Base-by-base conservation (phyloP, 805 yeast genomes). In the Kodamaea laetipori region DNA sequence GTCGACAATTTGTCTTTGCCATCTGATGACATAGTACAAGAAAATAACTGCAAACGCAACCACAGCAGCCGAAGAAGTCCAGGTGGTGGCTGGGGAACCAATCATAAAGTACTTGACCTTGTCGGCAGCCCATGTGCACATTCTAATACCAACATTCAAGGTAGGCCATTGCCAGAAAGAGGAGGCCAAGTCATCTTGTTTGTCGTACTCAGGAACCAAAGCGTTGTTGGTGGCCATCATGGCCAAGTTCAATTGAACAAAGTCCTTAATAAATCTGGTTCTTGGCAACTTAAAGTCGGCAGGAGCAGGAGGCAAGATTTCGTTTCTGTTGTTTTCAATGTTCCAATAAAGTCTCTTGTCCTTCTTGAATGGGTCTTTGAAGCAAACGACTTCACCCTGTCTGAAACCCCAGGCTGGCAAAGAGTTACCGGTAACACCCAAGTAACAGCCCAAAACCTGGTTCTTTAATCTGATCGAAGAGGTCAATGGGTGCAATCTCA, bases 381-480 rank as follows among this genome's bases (percentile, higher is more conserved):
- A 65, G 69, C 99, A 94, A 1, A 82, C 84, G 51, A 94, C 92
- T 71, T 94, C 99, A 50, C 96, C 96, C 73, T 94, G 99, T 61
- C 89, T 80, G 78, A 92, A 94, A 15, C 99, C 99, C 99, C 99
- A 94, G 12, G 81, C 82, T 13, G 99, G 99, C 59, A 90, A 82
- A 17, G 79, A 62, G 52, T 72, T 68, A 35, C 97, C 97, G 8
- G 94, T 76, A 10, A 92, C 86, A 52, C 90, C 86, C 58, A 94
- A 70, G 63, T 90, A 90, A 63, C 97, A 95, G 32, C 86, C 85
- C 56, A 89, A 63, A 7, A 63, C 78, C 51, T 73, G 73, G 63
- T 83, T 84, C 56, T 73, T 80, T 53, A 94, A 70, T 65, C 97
- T 78, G 67, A 94, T 80, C 16, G 89, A 81, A 1, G 96, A 77